Evolutionary conservation across 495 filamentous ascomycete species (phyloP).

Genomic region (Xylaria curta): DNA sequence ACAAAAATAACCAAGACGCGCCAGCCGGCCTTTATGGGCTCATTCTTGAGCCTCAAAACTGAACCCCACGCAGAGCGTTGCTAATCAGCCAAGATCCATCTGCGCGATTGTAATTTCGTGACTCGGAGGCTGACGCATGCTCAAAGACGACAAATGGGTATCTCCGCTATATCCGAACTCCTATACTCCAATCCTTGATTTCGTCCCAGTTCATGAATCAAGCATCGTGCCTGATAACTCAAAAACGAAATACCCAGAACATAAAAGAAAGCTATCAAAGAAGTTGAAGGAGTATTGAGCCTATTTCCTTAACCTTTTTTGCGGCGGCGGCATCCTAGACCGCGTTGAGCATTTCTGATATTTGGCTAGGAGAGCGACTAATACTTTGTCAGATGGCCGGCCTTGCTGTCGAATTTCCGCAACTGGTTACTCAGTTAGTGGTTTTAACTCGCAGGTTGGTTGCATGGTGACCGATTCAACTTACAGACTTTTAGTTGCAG

Average conservation of each 20-base stretch:
- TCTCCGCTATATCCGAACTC: slow-evolving; percentile 27
- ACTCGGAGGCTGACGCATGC: slow-evolving; percentile 15
- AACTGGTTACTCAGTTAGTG: slow-evolving; percentile 11
- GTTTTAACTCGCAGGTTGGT: not conserved
- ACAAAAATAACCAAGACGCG: slow-evolving; percentile 1
- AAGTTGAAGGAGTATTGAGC: slow-evolving; percentile 8
- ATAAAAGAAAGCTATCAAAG: slow-evolving; percentile 1
- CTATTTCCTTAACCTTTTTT: slow-evolving; percentile 23
- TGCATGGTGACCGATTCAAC: not conserved
- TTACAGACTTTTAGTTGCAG: slow-evolving; percentile 32
- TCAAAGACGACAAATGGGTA: slow-evolving; percentile 27
- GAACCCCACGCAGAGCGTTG: slow-evolving; percentile 12
- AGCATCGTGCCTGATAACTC: not conserved
- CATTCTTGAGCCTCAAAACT: not conserved
- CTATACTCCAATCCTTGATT: slow-evolving; percentile 25
- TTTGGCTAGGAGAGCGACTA: slow-evolving; percentile 24
- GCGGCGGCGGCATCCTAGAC: slow-evolving; percentile 21
- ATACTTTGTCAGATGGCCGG: slow-evolving; percentile 17
- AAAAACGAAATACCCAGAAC: slow-evolving; percentile 16
- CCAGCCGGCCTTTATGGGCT: not conserved
- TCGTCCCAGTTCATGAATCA: slow-evolving; percentile 18
- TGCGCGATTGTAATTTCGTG: slow-evolving; percentile 8
- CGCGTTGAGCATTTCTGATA: slow-evolving; percentile 21
- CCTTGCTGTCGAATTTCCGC: slow-evolving; percentile 22
- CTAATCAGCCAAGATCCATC: not conserved